Evolutionary conservation across 169 alveolate species (phyloP).

Genomic region (Hammondia hammondi): DNA sequence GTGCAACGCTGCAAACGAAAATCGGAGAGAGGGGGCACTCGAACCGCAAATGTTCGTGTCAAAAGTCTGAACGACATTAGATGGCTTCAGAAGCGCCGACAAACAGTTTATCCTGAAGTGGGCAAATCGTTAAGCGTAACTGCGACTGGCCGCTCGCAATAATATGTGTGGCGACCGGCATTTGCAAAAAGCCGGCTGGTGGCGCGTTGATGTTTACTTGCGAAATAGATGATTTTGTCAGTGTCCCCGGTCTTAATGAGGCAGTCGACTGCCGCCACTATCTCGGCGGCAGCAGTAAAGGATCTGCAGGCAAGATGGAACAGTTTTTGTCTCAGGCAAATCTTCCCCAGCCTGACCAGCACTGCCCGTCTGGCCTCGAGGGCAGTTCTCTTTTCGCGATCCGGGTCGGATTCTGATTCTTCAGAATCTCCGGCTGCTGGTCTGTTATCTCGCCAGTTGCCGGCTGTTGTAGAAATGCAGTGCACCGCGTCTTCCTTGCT

Average conservation of each 20-base stretch:
- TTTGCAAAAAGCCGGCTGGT: too few relatives aligned
- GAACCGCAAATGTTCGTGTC: too few relatives aligned
- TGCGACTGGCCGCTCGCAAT: too few relatives aligned
- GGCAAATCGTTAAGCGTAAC: too few relatives aligned
- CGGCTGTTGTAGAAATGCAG: not conserved
- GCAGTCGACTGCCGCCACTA: slow-evolving; percentile 86
- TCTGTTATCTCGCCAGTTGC: not conserved
- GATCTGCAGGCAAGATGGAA: slow-evolving; percentile 84
- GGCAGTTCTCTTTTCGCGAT: not conserved
- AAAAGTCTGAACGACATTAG: too few relatives aligned
- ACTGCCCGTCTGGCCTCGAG: slow-evolving; percentile 68
- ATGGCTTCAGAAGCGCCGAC: too few relatives aligned
- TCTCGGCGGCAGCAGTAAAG: slow-evolving; percentile 86
- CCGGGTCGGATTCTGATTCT: not conserved
- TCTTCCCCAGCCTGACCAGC: slow-evolving; percentile 77
- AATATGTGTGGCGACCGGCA: too few relatives aligned
- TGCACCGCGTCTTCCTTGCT: slow-evolving; percentile 50
- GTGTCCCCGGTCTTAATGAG: slow-evolving; percentile 85
- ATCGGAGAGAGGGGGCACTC: not conserved
- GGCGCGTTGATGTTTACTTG: not conserved
- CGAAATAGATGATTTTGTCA: slow-evolving; percentile 81
- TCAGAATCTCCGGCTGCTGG: not conserved
- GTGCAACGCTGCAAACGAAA: not conserved
- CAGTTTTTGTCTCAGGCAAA: slow-evolving; percentile 83
- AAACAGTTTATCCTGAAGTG: too few relatives aligned